Conservation (phyloP, 805 yeast genomes). For the Pichia scutulata region DNA sequence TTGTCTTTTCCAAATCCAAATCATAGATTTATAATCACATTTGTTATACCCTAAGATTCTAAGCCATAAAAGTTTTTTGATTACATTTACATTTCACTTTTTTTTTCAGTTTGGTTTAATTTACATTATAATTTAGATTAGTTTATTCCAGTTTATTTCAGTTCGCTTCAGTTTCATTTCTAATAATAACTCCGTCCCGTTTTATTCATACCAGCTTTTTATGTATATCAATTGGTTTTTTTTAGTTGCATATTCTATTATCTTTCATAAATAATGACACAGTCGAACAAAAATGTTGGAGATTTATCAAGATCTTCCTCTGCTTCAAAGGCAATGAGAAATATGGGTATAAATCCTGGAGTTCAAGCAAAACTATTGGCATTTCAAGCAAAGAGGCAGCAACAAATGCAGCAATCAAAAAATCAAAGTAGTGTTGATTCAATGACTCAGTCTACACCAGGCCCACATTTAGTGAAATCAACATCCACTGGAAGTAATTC, state of each 20-base stretch:
- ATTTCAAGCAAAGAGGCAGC: conserved; percentile 73
- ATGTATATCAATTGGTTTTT: not conserved
- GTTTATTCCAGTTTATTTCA: not conserved
- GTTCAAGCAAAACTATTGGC: conserved; percentile 83
- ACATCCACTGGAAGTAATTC: not conserved
- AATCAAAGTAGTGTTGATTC: not conserved
- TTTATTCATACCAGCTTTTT: too few relatives aligned
- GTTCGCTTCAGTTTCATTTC: not conserved
- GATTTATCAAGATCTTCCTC: conserved; percentile 7
- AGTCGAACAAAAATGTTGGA: not conserved
- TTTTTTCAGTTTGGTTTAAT: not conserved
- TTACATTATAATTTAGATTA: not conserved
- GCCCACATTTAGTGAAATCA: not conserved
- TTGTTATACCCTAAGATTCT: not conserved
- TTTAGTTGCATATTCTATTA: not conserved
- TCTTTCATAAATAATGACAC: not conserved
- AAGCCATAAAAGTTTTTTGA: not conserved
- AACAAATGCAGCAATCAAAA: conserved; percentile 16
- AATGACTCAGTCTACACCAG: not conserved
- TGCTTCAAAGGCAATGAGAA: conserved; percentile 9
- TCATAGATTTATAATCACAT: not conserved
- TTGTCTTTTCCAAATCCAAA: not conserved
- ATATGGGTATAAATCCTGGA: conserved; percentile 51
- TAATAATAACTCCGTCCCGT: not conserved
- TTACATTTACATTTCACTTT: not conserved